phyloP scores from a whole-genome alignment of 371 early-diverging fungal species.

The Mucor irregularis region DNA sequence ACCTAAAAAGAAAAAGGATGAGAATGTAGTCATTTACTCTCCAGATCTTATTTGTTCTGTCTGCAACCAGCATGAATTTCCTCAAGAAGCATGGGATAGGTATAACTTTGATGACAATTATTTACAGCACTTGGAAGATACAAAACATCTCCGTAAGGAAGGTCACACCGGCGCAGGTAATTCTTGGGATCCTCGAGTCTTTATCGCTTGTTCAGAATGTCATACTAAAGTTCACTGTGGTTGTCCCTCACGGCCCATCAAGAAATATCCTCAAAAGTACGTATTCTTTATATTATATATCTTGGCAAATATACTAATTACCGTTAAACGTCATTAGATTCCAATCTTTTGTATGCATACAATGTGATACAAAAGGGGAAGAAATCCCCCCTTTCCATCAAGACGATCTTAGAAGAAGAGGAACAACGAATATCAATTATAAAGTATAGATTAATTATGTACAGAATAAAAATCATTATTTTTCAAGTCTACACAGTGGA shows the following conservation, averaged over 20 bases:
- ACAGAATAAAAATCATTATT: background rate
- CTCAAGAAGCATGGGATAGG: conserved; percentile 3
- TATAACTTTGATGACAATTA: conserved; percentile 8
- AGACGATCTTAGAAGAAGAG: background rate
- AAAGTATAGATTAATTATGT: background rate
- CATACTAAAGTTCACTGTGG: conserved; percentile 19
- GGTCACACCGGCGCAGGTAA: conserved; percentile 19
- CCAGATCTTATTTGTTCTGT: conserved; percentile 15
- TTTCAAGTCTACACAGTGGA: no score
- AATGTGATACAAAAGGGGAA: conserved; percentile 17
- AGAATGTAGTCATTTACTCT: conserved; percentile 5
- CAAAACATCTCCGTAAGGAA: conserved; percentile 5
- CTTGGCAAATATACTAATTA: no score
- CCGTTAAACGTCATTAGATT: background rate
- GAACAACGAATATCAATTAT: conserved; percentile 9
- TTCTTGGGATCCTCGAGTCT: conserved; percentile 30
- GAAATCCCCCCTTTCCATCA: no score
- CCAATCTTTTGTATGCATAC: conserved; percentile 17
- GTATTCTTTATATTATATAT: background rate
- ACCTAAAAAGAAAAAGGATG: background rate
- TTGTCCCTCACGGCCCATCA: conserved; percentile 19
- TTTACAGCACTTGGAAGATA: conserved; percentile 7
- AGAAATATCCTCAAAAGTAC: conserved; percentile 20
- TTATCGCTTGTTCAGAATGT: conserved; percentile 22
- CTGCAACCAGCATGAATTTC: conserved; percentile 15